A percentile compares a stretch with the other conserved stretches of the same genome.
Evolutionary conservation across 2,329 filamentous ascomycete species (phyloP).

Genomic region (Aureobasidium mangrovei): DNA sequence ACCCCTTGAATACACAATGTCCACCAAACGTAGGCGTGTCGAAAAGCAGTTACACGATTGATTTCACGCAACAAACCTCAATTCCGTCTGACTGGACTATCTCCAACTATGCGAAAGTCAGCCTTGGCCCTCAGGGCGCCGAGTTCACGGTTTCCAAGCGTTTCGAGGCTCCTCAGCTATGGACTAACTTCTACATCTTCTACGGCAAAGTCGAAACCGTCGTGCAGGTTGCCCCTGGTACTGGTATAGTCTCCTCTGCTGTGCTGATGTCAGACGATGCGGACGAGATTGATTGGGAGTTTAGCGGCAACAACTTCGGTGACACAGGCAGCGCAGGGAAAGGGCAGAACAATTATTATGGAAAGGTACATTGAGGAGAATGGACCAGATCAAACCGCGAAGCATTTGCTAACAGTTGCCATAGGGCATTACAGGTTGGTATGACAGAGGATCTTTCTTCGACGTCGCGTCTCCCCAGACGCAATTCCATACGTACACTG

Average conservation of each 20-base stretch:
- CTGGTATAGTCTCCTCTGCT: slow-evolving; percentile 42
- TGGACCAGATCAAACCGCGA: not conserved
- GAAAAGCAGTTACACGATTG: slow-evolving; percentile 17
- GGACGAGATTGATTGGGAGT: slow-evolving; percentile 48
- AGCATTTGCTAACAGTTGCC: not conserved
- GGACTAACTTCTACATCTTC: slow-evolving; percentile 42
- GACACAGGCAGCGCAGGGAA: slow-evolving; percentile 15
- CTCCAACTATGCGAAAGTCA: slow-evolving; percentile 29
- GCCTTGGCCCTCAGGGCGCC: slow-evolving; percentile 36
- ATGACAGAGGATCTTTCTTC: slow-evolving; percentile 38
- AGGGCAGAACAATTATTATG: slow-evolving; percentile 46
- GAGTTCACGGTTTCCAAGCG: slow-evolving; percentile 42
- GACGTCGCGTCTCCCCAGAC: slow-evolving; percentile 35
- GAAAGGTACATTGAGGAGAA: slow-evolving; percentile 29
- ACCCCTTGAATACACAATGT: slow-evolving; percentile 16
- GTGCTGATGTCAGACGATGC: slow-evolving; percentile 44
- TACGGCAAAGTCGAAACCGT: slow-evolving; percentile 44
- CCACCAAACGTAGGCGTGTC: slow-evolving; percentile 17
- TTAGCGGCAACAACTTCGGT: slow-evolving; percentile 30
- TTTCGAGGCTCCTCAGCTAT: slow-evolving; percentile 41
- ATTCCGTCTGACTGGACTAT: slow-evolving; percentile 20
- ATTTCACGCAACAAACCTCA: slow-evolving; percentile 18
- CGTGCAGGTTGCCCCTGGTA: slow-evolving; percentile 39
- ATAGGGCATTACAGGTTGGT: slow-evolving; percentile 41
- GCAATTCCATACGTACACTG: slow-evolving; percentile 61